Conservation (phyloP, 257 asterid genomes). For the Solanum pennellii region DNA sequence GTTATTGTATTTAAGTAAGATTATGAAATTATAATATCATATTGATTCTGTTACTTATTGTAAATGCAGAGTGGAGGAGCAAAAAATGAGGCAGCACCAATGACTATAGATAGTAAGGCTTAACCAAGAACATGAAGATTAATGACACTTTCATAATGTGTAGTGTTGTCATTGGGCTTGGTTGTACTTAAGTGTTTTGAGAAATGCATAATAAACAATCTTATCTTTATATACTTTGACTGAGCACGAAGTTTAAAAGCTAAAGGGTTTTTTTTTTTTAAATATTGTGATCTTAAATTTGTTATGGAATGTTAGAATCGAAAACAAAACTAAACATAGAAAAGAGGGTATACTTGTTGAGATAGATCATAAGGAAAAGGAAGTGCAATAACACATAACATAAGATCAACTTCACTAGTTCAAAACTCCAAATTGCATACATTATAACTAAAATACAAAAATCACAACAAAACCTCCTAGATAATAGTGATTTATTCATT, state of each 20-base stretch:
- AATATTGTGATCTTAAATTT: not conserved
- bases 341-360: not conserved
- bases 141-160: not conserved
- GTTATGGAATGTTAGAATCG: too few species aligned
- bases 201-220: not conserved
- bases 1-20: not conserved
- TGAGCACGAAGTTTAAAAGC: not conserved
- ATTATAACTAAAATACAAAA: not conserved
- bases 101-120: conserved; percentile 33
- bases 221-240: not conserved
- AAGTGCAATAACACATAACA: not conserved
- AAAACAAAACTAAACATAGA: not conserved
- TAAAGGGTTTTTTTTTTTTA: not conserved
- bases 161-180: not conserved
- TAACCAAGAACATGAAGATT: not conserved
- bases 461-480: not conserved
- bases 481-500: not conserved
- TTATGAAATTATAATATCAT: too few species aligned
- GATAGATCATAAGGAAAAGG: too few species aligned
- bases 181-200: not conserved
- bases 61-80: conserved; percentile 22
- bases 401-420: not conserved
- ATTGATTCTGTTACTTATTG: not conserved
- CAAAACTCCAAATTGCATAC: not conserved
- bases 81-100: conserved; percentile 10